Base-by-base conservation (phyloP, 768 basidiomycete genomes). In the Imleria badia region DNA sequence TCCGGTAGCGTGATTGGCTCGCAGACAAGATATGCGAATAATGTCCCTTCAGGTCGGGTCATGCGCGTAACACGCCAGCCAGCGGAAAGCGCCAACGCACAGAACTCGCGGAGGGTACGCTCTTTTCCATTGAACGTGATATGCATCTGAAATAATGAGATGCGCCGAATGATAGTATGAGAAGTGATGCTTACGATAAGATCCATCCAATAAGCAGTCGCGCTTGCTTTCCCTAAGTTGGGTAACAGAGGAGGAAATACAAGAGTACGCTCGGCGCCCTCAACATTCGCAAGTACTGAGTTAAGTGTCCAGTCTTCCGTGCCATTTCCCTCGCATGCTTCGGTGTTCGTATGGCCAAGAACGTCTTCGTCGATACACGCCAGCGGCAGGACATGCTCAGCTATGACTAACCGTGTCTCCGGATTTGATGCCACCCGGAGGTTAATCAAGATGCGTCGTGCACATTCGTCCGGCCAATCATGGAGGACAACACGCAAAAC, bases 1-100 rank as follows among this genome's bases (percentile, higher is more conserved):
- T 67, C 65, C 7, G 85, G 83, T 14, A 89, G 76, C 3, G 76
- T 59, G 2, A 78, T 74, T 7, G 88, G 88, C 17, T 84, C 78
- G 29, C 87, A 89, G 36, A 85, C 76, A 53, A 91, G 81, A 63
- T 89, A 80, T 4, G 84, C 87, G 61, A 91, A 90, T 36, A 86
- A 70, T 2, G 85, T 83, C 11, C 85, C 86, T 35, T 82, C 76
- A 3, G 82, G 78, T 52, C 77, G 76, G 5, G 79, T 78, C 46
- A 85, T 82, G 42, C 79, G 78, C 46, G 76, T 66, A 11, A 86
- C 72, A 43, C 79, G 82, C 85, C 86, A 87, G 1, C 86, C 84
- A 20, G 84, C 78, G 0, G 80, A 81, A 23, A 74, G 68, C 7
- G 78, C 72, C 19, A 89, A 70, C 1, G 78, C 73, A 6, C 81